Percentiles rank a stretch among this genome's conserved stretches.
These are phyloP conservation scores for Pulveroboletus ridleyi DNA, from an alignment of 1,284 basidiomycete genomes.

Conservation along the genomic window DNA sequence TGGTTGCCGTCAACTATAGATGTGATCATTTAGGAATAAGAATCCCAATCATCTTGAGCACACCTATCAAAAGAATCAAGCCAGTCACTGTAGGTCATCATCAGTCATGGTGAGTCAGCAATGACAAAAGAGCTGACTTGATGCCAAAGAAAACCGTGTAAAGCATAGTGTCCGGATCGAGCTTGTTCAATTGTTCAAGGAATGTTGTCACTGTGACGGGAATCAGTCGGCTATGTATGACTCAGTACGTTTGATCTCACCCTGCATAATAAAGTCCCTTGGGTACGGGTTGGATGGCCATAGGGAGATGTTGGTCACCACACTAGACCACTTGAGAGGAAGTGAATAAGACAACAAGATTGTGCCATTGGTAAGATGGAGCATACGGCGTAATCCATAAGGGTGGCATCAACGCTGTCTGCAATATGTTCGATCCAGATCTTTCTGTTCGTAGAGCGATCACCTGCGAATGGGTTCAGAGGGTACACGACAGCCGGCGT, in stretches of 20 bases:
- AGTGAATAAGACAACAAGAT: conserved; percentile 3
- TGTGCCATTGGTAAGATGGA: not conserved
- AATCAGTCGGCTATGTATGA: not conserved
- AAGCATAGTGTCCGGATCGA: conserved; percentile 38
- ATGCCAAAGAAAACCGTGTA: conserved; percentile 47
- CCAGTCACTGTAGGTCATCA: conserved; percentile 32
- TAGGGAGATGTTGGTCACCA: conserved; percentile 41
- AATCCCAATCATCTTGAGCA: not conserved
- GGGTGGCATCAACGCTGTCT: conserved; percentile 27
- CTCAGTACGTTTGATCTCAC: conserved; percentile 17
- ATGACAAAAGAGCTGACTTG: conserved; percentile 34
- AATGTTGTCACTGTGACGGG: conserved; percentile 31
- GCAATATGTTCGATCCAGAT: conserved; percentile 42
- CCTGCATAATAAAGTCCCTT: conserved; percentile 44
- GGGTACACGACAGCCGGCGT: conserved; percentile 39
- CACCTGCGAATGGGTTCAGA: conserved; percentile 41
- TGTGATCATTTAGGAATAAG: not conserved
- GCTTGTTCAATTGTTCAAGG: conserved; percentile 31
- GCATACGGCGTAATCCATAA: conserved; percentile 36
- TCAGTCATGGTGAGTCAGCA: conserved; percentile 19
- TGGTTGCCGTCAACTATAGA: conserved; percentile 36
- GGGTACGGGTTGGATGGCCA: conserved; percentile 44
- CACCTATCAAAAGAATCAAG: conserved; percentile 35
- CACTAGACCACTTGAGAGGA: conserved; percentile 39
- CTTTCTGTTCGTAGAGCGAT: conserved; percentile 42